These are phyloP conservation scores for Papiliotrema terrestris DNA, from an alignment of 1,284 basidiomycete species.

Conservation along the genomic window DNA sequence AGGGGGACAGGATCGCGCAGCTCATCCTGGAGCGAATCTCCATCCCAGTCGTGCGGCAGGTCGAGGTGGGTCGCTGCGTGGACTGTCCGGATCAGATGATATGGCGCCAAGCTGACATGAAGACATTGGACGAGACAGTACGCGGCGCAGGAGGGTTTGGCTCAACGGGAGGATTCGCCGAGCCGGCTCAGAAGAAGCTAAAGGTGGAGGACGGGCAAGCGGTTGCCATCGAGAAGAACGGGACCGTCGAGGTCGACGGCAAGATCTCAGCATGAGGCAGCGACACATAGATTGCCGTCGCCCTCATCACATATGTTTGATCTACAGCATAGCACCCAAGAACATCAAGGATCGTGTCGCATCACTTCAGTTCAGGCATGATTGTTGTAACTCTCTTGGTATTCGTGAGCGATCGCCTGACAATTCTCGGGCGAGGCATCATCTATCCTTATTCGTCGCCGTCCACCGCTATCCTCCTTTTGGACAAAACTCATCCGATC, in stretches of 20 bases:
- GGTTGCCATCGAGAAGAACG: neutral
- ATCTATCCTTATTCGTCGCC: too few relatives aligned
- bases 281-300: neutral
- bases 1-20: constrained; percentile 91
- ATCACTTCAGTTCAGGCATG: too few relatives aligned
- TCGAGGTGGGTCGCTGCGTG: constrained; percentile 58
- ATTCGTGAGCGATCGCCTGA: too few relatives aligned
- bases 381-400: too few relatives aligned
- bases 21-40: constrained; percentile 88
- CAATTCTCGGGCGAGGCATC: too few relatives aligned
- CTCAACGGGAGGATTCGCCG: constrained; percentile 70
- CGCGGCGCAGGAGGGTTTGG: constrained; percentile 90
- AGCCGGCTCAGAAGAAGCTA: constrained; percentile 17
- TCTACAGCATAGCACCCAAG: too few relatives aligned
- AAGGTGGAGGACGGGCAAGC: constrained; percentile 19
- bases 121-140: constrained; percentile 73
- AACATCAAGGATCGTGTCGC: too few relatives aligned
- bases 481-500: too few relatives aligned
- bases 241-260: neutral
- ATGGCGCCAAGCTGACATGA: constrained; percentile 1
- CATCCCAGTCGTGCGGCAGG: constrained; percentile 79
- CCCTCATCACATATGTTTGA: too few relatives aligned
- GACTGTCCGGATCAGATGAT: neutral
- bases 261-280: neutral
- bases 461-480: too few relatives aligned